Evolutionary conservation across 176 grass and related monocot genomes (phyloP), one percentile per base, ranked within the genome.

Genomic region (Microstegium vimineum): DNA sequence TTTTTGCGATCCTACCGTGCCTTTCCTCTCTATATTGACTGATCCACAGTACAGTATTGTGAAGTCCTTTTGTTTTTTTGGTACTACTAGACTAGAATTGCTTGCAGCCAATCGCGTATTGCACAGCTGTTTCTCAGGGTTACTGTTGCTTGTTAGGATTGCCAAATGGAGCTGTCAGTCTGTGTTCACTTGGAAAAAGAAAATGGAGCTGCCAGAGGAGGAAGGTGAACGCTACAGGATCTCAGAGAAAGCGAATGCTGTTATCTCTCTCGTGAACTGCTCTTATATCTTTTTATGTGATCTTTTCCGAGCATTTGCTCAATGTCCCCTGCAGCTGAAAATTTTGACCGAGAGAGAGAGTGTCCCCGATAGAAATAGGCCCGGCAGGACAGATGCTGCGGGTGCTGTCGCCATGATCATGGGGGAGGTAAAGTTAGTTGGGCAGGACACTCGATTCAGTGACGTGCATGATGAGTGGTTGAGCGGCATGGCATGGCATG

Each of bases 381-480:
- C 73, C 22, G n/a, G n/a, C 32, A 63, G 82, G 63, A 76, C 64
- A 51, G 82, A 79, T 61, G 68, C 68, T 51, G 67, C 74, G 56
- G 27, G 30, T 14, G 76, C 13, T 52, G 52, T 26, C 35, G 60
- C 42, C 60, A 40, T 87, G 75, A 74, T 79, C 68, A 74, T 47
- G 72, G 0, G 9, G 49, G 67, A 79, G 79, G 66, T 54, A 70
- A 86, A 90, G 74, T 82, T 70, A 0, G 74, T 70, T 87, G 89
- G 69, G 36, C 69, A 79, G 69, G 88, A 75, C 74, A 42, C 79
- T 54, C 18, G 54, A 79, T 74, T n/a, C 61, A 87, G 62, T 75
- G 84, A 70, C 84, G 79, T 74, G 80, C 88, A 83, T 79, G 74
- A 79, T 90, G 82, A 83, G 80, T 87, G 2, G 84, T 62, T 83